Evolutionary conservation across 352 stramenopile genomes (phyloP), one percentile per base, ranked within the genome.

Genomic region (Ophiocytium majus): DNA sequence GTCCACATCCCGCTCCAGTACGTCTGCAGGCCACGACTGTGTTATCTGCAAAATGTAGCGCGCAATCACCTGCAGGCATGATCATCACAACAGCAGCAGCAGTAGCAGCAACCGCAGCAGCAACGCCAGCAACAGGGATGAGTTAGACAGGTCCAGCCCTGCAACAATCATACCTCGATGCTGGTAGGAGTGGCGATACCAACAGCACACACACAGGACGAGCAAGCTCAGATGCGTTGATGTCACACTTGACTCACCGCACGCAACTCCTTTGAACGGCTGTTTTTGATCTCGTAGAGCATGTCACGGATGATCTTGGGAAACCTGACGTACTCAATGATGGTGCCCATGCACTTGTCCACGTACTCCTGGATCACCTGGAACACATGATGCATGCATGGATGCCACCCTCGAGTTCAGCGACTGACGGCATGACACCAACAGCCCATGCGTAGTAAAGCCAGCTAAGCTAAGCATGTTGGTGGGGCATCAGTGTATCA

Each of bases 361-460:
- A 78, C 66, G 35, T 78, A 43, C 35, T 78, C 66, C 35, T 78
- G 66, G 17, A 78, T 78, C 5, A 78, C 66, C 66, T 78, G 35
- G 57, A 71, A 71, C 19, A 23, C 57, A 71, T n/a, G 28, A 71
- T 71, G 28, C 28, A 23, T 71, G 23, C 57, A 23, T 71, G 28
- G 57, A 71, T 71, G 23, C 23, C 57, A 71, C 28, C 28, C 57
- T 23, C 28, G 23, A 71, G 57, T 71, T 23, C 23, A 71, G 23
- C 23, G 28, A 71, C 23, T 71, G 57, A 28, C 23, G 57, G 23
- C 28, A 71, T 23, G 28, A 28, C 28, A 28, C 23, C 57, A 28
- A 28, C 23, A 23, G 23, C 28, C 28, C 28, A 71, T 71, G 28
- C 28, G 28, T 71, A 71, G 23, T 71, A 71, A 71, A 71, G 57